These are phyloP conservation scores for Sparassis latifolia DNA, from an alignment of 1,284 basidiomycete genomes.

Conservation along the genomic window DNA sequence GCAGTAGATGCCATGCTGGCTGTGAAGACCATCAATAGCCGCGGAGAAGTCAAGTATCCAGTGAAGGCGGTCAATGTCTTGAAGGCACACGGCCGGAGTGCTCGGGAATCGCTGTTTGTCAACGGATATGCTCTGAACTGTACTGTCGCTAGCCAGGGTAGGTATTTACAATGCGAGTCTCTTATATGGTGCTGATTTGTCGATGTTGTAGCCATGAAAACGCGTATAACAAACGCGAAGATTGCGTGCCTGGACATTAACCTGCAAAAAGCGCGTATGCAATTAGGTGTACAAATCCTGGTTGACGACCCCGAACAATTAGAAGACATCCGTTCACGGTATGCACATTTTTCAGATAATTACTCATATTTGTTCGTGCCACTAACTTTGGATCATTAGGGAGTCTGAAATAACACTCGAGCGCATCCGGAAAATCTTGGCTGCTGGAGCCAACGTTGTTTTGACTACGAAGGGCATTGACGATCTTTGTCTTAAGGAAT, in stretches of 20 bases:
- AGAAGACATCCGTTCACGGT: constrained; percentile 94
- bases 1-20: constrained; percentile 99
- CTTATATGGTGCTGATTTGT: not conserved
- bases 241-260: constrained; percentile 99
- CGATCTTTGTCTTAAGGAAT: constrained; percentile 97
- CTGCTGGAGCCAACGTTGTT: constrained; percentile 94
- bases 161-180: constrained; percentile 10
- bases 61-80: constrained; percentile 99
- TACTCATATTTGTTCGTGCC: not conserved
- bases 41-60: constrained; percentile 98
- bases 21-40: constrained; percentile 90
- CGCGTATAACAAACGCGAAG: constrained; percentile 87
- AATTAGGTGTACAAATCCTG: constrained; percentile 95
- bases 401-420: constrained; percentile 97
- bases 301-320: constrained; percentile 97
- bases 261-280: constrained; percentile 95
- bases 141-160: constrained; percentile 97
- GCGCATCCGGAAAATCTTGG: constrained; percentile 93
- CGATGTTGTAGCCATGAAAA: constrained; percentile 84
- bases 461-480: constrained; percentile 99
- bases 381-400: constrained; percentile 33
- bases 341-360: constrained; percentile 10
- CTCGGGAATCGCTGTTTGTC: constrained; percentile 91
- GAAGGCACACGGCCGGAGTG: constrained; percentile 96
- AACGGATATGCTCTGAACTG: constrained; percentile 98